Conservation (phyloP, 306 rosid species). For the Pachyrhizus erosus region DNA sequence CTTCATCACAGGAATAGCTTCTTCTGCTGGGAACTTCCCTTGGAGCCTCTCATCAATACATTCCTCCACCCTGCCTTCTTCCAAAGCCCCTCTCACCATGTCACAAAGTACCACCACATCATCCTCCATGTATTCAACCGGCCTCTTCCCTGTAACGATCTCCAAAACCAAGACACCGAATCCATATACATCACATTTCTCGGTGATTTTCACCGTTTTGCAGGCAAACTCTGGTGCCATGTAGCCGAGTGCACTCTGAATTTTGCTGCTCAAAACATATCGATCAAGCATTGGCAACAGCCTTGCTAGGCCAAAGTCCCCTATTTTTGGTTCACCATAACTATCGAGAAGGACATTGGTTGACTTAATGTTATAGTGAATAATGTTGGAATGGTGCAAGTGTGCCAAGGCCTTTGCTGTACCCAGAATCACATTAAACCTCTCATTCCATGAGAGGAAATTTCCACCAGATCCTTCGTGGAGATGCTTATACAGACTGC, state of each 20-base stretch:
- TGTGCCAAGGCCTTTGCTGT: constrained; percentile 93
- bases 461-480: constrained; percentile 86
- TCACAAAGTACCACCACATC: constrained; percentile 98
- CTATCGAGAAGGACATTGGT: constrained; percentile 86
- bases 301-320: constrained; percentile 93
- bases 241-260: constrained; percentile 97
- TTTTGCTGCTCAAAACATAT: constrained; percentile 95
- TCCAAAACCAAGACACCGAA: constrained; percentile 90
- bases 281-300: constrained; percentile 97
- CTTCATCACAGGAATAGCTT: constrained; percentile 92
- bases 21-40: constrained; percentile 90
- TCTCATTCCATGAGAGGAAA: constrained; percentile 90
- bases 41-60: constrained; percentile 82
- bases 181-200: constrained; percentile 93
- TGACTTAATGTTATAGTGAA: constrained; percentile 94
- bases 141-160: constrained; percentile 92
- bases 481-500: constrained; percentile 91
- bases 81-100: constrained; percentile 93
- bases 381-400: constrained; percentile 82
- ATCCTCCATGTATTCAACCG: constrained; percentile 98
- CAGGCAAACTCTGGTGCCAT: constrained; percentile 99
- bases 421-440: constrained; percentile 89
- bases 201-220: constrained; percentile 92
- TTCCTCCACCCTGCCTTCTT: constrained; percentile 95
- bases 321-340: constrained; percentile 88